These are phyloP conservation scores for Coniochaeta prunicola DNA, from an alignment of 2,329 filamentous ascomycete genomes.

Conservation along the genomic window DNA sequence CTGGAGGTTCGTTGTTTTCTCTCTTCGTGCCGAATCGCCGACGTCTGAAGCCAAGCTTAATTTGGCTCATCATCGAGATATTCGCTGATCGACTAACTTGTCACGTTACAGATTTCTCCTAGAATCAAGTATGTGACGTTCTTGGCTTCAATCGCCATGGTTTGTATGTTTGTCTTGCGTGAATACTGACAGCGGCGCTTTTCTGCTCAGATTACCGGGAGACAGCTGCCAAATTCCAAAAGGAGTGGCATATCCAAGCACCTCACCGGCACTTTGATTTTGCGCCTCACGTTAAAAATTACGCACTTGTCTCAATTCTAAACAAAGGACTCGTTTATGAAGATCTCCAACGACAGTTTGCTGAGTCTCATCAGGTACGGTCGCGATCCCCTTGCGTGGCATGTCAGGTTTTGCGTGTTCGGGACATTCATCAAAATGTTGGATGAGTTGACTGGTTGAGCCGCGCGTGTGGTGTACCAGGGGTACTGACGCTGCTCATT, in stretches of 20 bases:
- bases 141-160: slow-evolving; percentile 5
- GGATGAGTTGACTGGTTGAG: slow-evolving; percentile 5
- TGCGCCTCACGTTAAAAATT: slow-evolving; percentile 56
- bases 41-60: slow-evolving; percentile 2
- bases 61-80: background rate
- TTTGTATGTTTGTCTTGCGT: slow-evolving; percentile 9
- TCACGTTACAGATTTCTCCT: slow-evolving; percentile 43
- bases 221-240: slow-evolving; percentile 60
- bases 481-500: slow-evolving; percentile 31
- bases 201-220: slow-evolving; percentile 54
- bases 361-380: slow-evolving; percentile 33
- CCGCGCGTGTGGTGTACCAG: slow-evolving; percentile 5
- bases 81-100: slow-evolving; percentile 7
- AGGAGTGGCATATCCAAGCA: slow-evolving; percentile 58
- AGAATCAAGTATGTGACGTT: slow-evolving; percentile 50
- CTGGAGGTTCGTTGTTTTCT: slow-evolving; percentile 53
- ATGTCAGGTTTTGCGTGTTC: background rate
- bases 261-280: slow-evolving; percentile 57
- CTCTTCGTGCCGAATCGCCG: slow-evolving; percentile 6
- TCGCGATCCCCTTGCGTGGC: background rate
- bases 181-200: slow-evolving; percentile 23
- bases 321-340: slow-evolving; percentile 58
- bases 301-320: slow-evolving; percentile 55
- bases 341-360: slow-evolving; percentile 47
- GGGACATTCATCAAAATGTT: background rate